A percentile compares a stretch with the other conserved stretches of the same genome.
These are phyloP conservation scores for Salix brachista DNA, from an alignment of 345 rosid genomes.

Conservation along the genomic window DNA sequence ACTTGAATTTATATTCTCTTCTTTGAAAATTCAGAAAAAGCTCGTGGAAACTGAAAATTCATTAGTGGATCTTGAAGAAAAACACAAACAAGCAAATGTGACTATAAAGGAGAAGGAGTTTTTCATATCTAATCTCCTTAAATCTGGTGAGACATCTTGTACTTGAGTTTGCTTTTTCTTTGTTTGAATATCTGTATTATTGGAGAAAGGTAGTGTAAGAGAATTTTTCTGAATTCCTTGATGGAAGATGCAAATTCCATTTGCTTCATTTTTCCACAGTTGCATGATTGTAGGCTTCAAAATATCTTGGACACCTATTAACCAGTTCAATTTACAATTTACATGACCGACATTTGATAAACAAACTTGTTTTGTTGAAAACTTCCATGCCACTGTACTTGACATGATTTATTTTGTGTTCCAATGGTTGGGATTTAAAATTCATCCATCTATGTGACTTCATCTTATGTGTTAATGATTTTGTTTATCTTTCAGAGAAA, in stretches of 20 bases:
- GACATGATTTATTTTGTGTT: neutral
- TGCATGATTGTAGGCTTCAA: neutral
- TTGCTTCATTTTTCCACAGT: neutral
- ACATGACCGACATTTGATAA: neutral
- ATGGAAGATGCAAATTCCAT: neutral
- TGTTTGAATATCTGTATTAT: neutral
- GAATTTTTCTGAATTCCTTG: neutral
- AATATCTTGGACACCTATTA: neutral
- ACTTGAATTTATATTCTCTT: conserved; percentile 21
- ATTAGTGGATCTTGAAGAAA: conserved; percentile 88
- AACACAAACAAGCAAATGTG: conserved; percentile 86
- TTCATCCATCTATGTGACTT: neutral
- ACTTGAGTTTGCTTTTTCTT: neutral
- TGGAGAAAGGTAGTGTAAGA: neutral
- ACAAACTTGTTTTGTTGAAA: neutral
- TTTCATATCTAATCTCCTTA: conserved; percentile 79
- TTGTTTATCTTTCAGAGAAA: conserved; percentile 51
- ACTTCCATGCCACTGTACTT: neutral
- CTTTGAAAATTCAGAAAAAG: conserved; percentile 52
- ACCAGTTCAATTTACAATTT: neutral
- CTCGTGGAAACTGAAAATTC: conserved; percentile 80
- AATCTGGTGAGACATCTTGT: conserved; percentile 51
- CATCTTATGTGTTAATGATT: neutral
- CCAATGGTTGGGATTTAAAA: neutral
- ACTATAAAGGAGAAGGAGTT: conserved; percentile 88